Conservation (phyloP, 257 asterid genomes). For the Hygrophila difformis region DNA sequence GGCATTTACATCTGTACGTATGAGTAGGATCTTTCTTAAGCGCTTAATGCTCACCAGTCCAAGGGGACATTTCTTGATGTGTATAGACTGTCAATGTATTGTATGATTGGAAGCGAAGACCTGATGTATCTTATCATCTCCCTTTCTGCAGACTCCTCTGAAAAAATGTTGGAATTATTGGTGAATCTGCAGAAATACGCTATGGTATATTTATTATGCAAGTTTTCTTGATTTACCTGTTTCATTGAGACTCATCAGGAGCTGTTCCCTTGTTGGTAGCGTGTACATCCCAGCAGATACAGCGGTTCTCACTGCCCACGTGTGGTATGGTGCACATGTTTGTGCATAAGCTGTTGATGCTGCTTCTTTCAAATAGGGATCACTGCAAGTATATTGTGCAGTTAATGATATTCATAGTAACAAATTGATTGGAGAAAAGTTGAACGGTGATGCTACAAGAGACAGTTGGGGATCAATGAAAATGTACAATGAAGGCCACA, state of each 20-base stretch:
- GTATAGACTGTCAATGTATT: constrained; percentile 71
- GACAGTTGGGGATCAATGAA: too few relatives aligned
- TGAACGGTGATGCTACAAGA: too few relatives aligned
- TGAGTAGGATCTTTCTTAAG: neutral
- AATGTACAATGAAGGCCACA: too few relatives aligned
- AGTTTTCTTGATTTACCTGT: constrained; percentile 34
- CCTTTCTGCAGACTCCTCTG: constrained; percentile 64
- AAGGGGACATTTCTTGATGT: constrained; percentile 52
- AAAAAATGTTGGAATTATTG: too few relatives aligned
- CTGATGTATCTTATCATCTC: constrained; percentile 75
- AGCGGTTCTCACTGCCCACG: constrained; percentile 94
- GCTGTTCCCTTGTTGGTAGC: constrained; percentile 88
- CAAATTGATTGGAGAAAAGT: too few relatives aligned
- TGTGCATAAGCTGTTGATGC: constrained; percentile 70
- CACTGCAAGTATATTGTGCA: too few relatives aligned
- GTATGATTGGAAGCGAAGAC: constrained; percentile 67
- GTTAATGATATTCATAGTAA: too few relatives aligned
- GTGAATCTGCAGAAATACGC: too few relatives aligned
- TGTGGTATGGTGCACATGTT: constrained; percentile 90
- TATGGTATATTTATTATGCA: too few relatives aligned
- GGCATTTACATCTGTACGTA: neutral
- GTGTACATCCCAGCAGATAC: constrained; percentile 96
- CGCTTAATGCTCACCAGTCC: constrained; percentile 56
- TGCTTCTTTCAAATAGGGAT: constrained; percentile 59
- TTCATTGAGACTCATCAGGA: constrained; percentile 70